Base-by-base conservation (phyloP, 2,329 filamentous ascomycete species). In the Penicillium sp. region DNA sequence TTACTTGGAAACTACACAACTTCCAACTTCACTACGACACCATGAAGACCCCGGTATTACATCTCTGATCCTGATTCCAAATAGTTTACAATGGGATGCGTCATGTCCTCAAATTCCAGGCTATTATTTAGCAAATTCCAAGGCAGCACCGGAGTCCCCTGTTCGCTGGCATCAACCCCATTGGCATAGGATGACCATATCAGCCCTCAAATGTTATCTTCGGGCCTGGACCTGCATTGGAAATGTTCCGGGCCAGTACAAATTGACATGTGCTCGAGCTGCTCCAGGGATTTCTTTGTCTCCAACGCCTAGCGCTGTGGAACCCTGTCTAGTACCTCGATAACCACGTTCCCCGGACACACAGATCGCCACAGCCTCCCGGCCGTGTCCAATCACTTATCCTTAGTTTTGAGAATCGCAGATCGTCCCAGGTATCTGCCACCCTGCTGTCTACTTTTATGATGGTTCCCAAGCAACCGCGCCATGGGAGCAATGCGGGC, bases 261-360 rank as follows among this genome's bases (percentile, higher is more conserved):
- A 41, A 24, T 50, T 9, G 41, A 53, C 29, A 42, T 31, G 39
- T 51, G 29, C 39, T 32, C 22, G 14, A 38, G 24, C 38, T 44
- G 23, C 20, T 29, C 14, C 26, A 24, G 14, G 13, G 20, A 10
- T 34, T 49, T 51, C 51, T 53, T 53, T 53, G 51, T 53, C 23
- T 31, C 27, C 38, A 35, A 27, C n/a, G 23, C 22, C 40, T 39
- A 40, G 39, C 26, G 28, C 42, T 36, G 28, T 18, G 9, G 6
- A 48, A 40, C 51, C 51, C 37, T 51, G 51, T 40, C 40, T 44
- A 27, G 42, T 32, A 38, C 13, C 6, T 18, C 35, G 36, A 51
- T 53, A 51, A 45, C 40, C 14, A 11, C 24, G 18, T 32, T 38
- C 20, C 26, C 27, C 2, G 24, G 26, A 40, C 16, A 11, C 6